Conservation (phyloP, 306 rosid species). For the Rosa lucieae region DNA sequence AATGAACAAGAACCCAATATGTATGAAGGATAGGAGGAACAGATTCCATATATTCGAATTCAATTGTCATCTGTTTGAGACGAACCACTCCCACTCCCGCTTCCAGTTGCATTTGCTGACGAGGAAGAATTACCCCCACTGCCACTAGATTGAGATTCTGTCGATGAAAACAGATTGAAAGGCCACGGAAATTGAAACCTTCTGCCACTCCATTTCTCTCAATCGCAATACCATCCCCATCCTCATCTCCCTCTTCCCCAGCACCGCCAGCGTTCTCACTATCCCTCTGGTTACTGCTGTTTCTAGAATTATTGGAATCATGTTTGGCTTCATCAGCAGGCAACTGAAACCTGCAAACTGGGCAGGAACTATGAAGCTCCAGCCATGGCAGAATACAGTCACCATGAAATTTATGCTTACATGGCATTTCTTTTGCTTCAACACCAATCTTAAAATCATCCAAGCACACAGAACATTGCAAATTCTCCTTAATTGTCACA, state of each 20-base stretch:
- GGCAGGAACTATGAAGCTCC: conserved; percentile 84
- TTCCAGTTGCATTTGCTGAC: conserved; percentile 31
- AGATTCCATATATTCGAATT: not conserved
- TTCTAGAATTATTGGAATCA: conserved; percentile 41
- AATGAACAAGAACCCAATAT: conserved; percentile 18
- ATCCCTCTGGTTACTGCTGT: conserved; percentile 35
- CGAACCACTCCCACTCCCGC: conserved; percentile 29
- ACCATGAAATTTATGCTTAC: conserved; percentile 71
- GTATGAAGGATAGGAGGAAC: conserved; percentile 5
- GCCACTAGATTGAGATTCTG: conserved; percentile 32
- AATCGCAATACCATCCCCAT: conserved; percentile 27
- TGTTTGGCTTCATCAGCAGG: conserved; percentile 58
- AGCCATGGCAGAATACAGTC: conserved; percentile 80
- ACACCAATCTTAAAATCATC: conserved; percentile 68
- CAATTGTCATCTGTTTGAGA: conserved; percentile 52
- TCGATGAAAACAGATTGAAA: conserved; percentile 59
- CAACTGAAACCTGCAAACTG: conserved; percentile 75
- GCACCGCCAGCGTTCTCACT: conserved; percentile 24
- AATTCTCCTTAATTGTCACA: conserved; percentile 42
- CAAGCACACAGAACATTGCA: conserved; percentile 78
- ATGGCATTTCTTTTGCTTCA: conserved; percentile 83
- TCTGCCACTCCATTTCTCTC: conserved; percentile 51
- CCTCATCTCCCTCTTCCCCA: conserved; percentile 29
- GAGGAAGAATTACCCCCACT: conserved; percentile 45
- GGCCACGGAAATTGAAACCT: conserved; percentile 81